Conservation (phyloP, 1,284 basidiomycete genomes). For the Puccinia novopanici region DNA sequence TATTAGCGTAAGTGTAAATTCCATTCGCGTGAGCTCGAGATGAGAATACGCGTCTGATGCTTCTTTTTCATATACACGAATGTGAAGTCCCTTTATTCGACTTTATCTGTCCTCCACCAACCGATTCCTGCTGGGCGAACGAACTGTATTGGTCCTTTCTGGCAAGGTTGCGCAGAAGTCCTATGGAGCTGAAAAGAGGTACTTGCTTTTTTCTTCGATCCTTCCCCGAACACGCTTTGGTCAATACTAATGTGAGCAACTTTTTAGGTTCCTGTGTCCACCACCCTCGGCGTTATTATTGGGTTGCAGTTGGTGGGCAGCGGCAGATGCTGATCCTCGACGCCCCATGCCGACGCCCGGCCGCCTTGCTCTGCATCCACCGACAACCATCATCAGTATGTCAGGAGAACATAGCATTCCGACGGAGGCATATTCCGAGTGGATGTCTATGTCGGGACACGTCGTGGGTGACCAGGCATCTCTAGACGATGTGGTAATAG, state of each 20-base stretch:
- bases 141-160: conserved; percentile 91
- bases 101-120: conserved; percentile 77
- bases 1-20: conserved; percentile 29
- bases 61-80: background rate
- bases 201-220: conserved; percentile 52
- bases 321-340: conserved; percentile 55
- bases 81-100: conserved; percentile 50
- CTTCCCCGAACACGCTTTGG: background rate
- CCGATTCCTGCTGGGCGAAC: conserved; percentile 84
- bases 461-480: conserved; percentile 50
- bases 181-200: conserved; percentile 93
- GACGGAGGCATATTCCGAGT: conserved; percentile 48
- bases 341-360: conserved; percentile 25
- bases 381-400: conserved; percentile 48
- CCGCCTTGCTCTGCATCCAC: conserved; percentile 38
- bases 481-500: conserved; percentile 47
- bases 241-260: background rate
- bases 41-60: background rate
- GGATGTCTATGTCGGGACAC: conserved; percentile 50
- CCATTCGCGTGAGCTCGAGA: background rate
- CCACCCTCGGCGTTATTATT: conserved; percentile 92
- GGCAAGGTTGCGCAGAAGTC: conserved; percentile 95
- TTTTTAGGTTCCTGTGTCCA: conserved; percentile 80
- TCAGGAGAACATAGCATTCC: conserved; percentile 46
- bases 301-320: conserved; percentile 86